Conservation (phyloP, 2,329 filamentous ascomycete species). For the Fusarium equiseti region DNA sequence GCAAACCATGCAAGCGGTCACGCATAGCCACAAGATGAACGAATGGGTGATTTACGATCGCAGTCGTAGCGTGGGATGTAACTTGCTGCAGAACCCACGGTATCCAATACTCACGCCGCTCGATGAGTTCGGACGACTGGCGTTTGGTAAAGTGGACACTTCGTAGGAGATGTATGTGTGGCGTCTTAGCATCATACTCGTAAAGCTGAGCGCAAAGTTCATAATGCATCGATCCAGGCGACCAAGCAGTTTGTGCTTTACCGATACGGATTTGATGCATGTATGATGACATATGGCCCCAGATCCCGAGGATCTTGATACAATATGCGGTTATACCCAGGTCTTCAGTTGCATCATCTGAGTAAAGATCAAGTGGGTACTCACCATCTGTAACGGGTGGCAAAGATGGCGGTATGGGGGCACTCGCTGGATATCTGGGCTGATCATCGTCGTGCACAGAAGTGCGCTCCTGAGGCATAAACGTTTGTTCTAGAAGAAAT, state of each 20-base stretch:
- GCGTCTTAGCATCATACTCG: conserved; percentile 2
- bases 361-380: conserved; percentile 15
- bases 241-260: conserved; percentile 5
- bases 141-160: conserved; percentile 10
- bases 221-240: conserved; percentile 10
- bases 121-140: neutral
- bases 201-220: conserved; percentile 6
- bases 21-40: conserved; percentile 17
- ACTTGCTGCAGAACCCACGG: conserved; percentile 18
- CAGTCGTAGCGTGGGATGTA: neutral
- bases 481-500: conserved; percentile 8
- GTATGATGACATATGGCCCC: conserved; percentile 14
- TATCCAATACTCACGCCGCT: conserved; percentile 11
- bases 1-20: neutral
- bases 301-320: neutral
- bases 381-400: neutral
- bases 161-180: neutral
- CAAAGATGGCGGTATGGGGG: neutral
- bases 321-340: conserved; percentile 18
- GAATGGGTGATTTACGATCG: conserved; percentile 13
- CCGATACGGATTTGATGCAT: conserved; percentile 8
- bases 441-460: neutral
- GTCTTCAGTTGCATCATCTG: conserved; percentile 4
- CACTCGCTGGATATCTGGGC: conserved; percentile 7
- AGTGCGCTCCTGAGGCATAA: conserved; percentile 15